phyloP scores from a whole-genome alignment of 2,329 filamentous ascomycete species.

The Fusarium virguliforme region DNA sequence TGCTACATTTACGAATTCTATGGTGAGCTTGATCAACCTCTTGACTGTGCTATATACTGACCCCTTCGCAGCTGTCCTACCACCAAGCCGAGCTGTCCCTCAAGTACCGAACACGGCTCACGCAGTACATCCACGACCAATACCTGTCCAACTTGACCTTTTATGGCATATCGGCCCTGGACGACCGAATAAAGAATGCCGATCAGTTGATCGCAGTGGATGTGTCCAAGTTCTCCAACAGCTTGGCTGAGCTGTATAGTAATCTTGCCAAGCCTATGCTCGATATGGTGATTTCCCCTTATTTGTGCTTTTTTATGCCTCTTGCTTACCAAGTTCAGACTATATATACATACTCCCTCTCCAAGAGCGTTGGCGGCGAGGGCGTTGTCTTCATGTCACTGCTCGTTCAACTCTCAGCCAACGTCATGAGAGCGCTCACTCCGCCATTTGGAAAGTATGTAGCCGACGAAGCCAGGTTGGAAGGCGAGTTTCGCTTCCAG shows the following conservation, averaged over 20 bases:
- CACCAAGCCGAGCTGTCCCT: conserved; percentile 96
- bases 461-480: conserved; percentile 92
- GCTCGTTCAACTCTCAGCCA: conserved; percentile 92
- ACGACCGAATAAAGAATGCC: conserved; percentile 98
- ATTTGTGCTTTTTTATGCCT: too few species aligned
- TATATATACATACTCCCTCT: conserved; percentile 96
- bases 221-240: conserved; percentile 96
- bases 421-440: conserved; percentile 93
- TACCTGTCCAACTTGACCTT: conserved; percentile 99
- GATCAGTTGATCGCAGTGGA: conserved; percentile 98
- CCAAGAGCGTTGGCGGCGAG: conserved; percentile 95
- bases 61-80: conserved; percentile 81
- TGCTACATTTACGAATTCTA: conserved; percentile 98
- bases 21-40: conserved; percentile 72
- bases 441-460: conserved; percentile 98
- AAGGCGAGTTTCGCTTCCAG: conserved; percentile 96
- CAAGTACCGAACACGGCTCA: conserved; percentile 92
- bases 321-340: conserved; percentile 62
- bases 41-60: conserved; percentile 26
- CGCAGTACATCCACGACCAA: conserved; percentile 94
- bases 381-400: conserved; percentile 96
- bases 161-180: conserved; percentile 93
- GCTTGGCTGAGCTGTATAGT: conserved; percentile 93
- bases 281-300: conserved; percentile 78
- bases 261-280: conserved; percentile 95